Conservation (phyloP, 2,329 filamentous ascomycete species). For the Zasmidium angulare region DNA sequence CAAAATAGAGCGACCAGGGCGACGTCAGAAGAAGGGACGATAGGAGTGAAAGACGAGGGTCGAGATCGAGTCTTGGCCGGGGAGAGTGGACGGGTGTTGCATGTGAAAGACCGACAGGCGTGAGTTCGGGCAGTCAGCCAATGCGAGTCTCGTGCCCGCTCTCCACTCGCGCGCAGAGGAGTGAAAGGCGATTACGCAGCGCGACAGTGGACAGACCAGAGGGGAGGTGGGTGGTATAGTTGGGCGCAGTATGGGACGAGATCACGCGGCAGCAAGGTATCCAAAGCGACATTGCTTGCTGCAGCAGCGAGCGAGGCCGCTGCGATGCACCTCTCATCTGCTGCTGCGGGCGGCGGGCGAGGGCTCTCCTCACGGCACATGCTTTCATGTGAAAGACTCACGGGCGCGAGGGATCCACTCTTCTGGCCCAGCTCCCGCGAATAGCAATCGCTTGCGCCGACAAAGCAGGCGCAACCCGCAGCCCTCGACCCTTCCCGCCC, state of each 20-base stretch:
- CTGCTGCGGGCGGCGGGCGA: too few relatives aligned
- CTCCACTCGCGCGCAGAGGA: background rate
- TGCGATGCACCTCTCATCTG: too few relatives aligned
- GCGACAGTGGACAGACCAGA: background rate
- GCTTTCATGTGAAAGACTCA: background rate
- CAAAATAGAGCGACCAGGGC: background rate
- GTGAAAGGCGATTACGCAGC: background rate
- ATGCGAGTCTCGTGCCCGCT: background rate
- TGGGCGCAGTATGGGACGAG: background rate
- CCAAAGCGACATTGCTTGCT: background rate
- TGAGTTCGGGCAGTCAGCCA: background rate
- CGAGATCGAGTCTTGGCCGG: background rate
- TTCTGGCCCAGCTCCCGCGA: background rate
- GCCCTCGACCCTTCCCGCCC: background rate
- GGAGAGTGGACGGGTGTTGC: background rate
- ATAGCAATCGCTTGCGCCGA: background rate
- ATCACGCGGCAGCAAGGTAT: background rate
- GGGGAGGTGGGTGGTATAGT: background rate
- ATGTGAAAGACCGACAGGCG: background rate
- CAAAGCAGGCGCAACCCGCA: background rate
- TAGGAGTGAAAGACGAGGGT: background rate
- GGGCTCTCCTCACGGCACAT: background rate
- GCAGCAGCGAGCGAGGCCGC: background rate
- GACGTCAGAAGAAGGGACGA: constrained; percentile 1
- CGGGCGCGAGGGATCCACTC: background rate